phyloP scores from a whole-genome alignment of 1,284 basidiomycete species.

The Puccinia polysora region DNA sequence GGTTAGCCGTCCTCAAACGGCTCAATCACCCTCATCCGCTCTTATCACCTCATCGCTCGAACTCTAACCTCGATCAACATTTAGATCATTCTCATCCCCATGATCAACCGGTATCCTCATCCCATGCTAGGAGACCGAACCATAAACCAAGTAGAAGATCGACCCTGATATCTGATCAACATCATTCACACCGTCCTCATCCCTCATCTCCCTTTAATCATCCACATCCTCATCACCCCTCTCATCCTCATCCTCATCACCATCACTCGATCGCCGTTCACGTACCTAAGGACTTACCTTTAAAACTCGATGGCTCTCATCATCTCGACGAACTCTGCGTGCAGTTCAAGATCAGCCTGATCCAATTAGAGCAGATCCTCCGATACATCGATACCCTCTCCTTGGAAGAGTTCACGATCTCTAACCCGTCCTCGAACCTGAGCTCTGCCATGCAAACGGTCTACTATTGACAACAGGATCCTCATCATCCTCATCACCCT shows the following conservation, averaged over 20 bases:
- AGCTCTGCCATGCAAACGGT: constrained; percentile 39
- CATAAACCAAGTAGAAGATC: not conserved
- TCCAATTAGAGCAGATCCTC: constrained; percentile 71
- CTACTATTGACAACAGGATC: constrained; percentile 41
- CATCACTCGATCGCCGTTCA: constrained; percentile 45
- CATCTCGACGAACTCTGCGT: constrained; percentile 86
- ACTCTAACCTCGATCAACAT: not conserved
- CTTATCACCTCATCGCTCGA: constrained; percentile 10
- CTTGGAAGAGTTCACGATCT: constrained; percentile 51
- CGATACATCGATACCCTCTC: constrained; percentile 60
- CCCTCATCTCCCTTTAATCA: not conserved
- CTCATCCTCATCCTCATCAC: not conserved
- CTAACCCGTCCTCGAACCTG: not conserved
- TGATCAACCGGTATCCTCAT: not conserved
- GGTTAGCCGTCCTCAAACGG: constrained; percentile 24
- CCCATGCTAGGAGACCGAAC: not conserved
- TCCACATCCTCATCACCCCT: not conserved
- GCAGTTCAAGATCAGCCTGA: constrained; percentile 75
- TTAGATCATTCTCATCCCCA: not conserved
- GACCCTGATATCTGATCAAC: not conserved
- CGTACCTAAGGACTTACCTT: constrained; percentile 58
- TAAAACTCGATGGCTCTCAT: constrained; percentile 75
- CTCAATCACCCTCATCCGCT: constrained; percentile 23
- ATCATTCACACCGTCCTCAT: not conserved
- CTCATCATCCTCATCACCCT: too few relatives aligned